Conservation (phyloP, 805 yeast genomes). For the Candida odintsovae region DNA sequence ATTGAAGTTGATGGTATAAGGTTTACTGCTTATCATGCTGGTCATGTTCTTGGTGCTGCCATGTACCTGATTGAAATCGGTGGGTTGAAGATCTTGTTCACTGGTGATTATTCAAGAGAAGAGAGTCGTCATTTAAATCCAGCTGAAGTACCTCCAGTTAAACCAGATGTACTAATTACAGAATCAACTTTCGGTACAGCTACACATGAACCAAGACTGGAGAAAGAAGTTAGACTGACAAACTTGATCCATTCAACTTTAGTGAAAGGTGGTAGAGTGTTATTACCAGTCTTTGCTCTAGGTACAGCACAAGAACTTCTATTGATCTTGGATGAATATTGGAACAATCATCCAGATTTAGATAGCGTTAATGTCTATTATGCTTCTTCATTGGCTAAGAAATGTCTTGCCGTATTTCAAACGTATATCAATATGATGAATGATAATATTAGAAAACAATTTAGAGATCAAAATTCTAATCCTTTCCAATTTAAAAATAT, state of each 20-base stretch:
- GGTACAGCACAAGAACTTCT: constrained; percentile 96
- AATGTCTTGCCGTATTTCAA: constrained; percentile 96
- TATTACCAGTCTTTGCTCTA: constrained; percentile 91
- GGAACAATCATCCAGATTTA: constrained; percentile 80
- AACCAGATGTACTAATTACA: constrained; percentile 86
- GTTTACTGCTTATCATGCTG: constrained; percentile 98
- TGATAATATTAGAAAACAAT: constrained; percentile 72
- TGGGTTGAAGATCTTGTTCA: constrained; percentile 79
- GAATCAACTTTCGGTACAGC: constrained; percentile 99
- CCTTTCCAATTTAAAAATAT: constrained; percentile 90
- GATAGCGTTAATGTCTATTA: constrained; percentile 80
- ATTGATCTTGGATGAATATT: constrained; percentile 88
- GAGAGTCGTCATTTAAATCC: constrained; percentile 91
- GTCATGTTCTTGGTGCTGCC: constrained; percentile 99
- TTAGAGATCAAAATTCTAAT: constrained; percentile 72
- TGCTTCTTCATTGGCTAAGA: constrained; percentile 89
- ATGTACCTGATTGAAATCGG: constrained; percentile 96
- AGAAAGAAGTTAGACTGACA: constrained; percentile 78
- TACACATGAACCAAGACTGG: constrained; percentile 85
- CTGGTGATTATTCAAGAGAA: constrained; percentile 97
- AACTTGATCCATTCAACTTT: constrained; percentile 79
- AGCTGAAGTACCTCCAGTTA: constrained; percentile 86
- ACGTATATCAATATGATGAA: constrained; percentile 97
- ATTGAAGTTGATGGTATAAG: constrained; percentile 90
- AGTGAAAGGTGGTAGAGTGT: constrained; percentile 82